A percentile compares a stretch with the other conserved stretches of the same genome.
These are phyloP conservation scores for Aspergillus novofumigatus DNA, from an alignment of 2,329 filamentous ascomycete species.

Conservation along the genomic window DNA sequence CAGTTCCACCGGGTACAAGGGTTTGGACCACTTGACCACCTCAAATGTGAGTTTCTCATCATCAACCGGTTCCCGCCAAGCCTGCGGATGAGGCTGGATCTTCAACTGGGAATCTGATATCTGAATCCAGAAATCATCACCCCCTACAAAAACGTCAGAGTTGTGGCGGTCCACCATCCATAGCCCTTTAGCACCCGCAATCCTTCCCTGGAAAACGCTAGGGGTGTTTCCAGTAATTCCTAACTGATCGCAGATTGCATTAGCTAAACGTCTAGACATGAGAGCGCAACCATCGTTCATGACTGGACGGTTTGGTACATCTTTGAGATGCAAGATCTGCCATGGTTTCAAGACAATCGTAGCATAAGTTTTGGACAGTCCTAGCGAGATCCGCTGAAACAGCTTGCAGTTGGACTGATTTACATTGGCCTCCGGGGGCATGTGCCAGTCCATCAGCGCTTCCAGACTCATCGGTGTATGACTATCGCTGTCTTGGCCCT, in stretches of 20 bases:
- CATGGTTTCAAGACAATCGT: conserved; percentile 33
- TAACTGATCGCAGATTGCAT: conserved; percentile 42
- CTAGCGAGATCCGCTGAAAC: conserved; percentile 42
- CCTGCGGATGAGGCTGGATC: conserved; percentile 42
- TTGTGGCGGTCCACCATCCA: conserved; percentile 52
- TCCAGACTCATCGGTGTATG: conserved; percentile 37
- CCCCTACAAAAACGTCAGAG: conserved; percentile 19
- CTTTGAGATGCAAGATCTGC: conserved; percentile 34
- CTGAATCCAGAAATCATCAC: conserved; percentile 50
- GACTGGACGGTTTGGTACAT: conserved; percentile 25
- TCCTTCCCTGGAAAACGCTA: conserved; percentile 54
- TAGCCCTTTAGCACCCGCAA: conserved; percentile 58
- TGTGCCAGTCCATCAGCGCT: conserved; percentile 45
- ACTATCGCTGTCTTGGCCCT: conserved; percentile 20
- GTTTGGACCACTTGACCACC: conserved; percentile 47
- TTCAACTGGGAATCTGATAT: conserved; percentile 57
- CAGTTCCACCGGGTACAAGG: conserved; percentile 43
- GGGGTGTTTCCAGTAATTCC: conserved; percentile 42
- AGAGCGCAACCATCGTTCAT: conserved; percentile 53
- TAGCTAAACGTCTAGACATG: conserved; percentile 52
- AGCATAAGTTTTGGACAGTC: conserved; percentile 42
- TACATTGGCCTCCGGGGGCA: conserved; percentile 33
- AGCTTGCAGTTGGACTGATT: conserved; percentile 41
- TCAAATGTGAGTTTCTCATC: conserved; percentile 54
- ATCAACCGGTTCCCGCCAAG: conserved; percentile 31